Conservation (phyloP, 164 flowering plant genomes). For the Sextonia rubra region DNA sequence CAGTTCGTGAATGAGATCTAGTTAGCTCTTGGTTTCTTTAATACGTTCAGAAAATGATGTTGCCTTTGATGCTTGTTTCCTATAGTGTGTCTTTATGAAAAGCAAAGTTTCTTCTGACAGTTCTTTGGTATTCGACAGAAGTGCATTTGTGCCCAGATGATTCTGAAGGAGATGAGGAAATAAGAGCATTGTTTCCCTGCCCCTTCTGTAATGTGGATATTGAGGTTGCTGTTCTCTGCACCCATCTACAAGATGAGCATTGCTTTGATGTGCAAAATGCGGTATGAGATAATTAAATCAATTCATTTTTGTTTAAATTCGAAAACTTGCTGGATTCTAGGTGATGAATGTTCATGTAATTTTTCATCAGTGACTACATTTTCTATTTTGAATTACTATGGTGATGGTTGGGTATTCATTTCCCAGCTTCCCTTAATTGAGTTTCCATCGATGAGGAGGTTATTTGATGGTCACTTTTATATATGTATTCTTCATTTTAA, state of each 20-base stretch:
- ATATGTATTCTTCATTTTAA: no score
- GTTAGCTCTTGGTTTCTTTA: no score
- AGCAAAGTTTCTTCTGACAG: not conserved
- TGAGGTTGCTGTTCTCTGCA: conserved; percentile 49
- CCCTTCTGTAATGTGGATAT: conserved; percentile 88
- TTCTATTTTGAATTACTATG: no score
- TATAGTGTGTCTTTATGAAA: not conserved
- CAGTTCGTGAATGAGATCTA: no score
- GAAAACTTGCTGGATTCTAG: not conserved
- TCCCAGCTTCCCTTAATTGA: no score
- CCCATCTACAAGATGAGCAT: conserved; percentile 80
- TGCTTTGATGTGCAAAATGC: conserved; percentile 77
- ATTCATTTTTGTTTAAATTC: not conserved
- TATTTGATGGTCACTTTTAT: no score
- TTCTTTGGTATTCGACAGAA: conserved; percentile 29
- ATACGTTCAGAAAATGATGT: not conserved
- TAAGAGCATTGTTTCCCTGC: conserved; percentile 57
- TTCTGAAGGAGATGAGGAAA: conserved; percentile 61
- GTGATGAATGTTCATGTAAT: not conserved
- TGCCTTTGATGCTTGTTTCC: not conserved
- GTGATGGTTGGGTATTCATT: no score
- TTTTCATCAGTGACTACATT: not conserved
- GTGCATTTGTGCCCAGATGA: conserved; percentile 31
- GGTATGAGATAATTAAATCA: conserved; percentile 27
- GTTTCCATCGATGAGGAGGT: no score